A percentile compares a stretch with the other conserved stretches of the same genome.
phyloP scores from a whole-genome alignment of 1,139 yeast genomes.

The Pichia sp. region DNA sequence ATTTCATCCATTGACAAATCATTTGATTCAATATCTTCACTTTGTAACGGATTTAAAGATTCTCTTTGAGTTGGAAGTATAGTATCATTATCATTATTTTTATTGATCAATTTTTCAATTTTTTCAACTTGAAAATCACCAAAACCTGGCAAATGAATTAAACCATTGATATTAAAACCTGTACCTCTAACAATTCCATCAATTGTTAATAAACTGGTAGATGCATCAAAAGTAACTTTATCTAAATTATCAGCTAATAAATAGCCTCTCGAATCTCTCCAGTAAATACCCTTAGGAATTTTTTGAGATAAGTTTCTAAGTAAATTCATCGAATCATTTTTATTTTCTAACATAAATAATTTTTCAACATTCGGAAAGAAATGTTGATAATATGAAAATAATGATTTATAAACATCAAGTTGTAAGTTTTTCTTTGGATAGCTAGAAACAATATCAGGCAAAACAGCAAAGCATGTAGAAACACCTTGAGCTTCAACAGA shows the following conservation, averaged over 20 bases:
- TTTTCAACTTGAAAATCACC: slow-evolving; percentile 82
- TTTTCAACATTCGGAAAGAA: slow-evolving; percentile 86
- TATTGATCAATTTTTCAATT: slow-evolving; percentile 45
- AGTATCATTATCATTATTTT: slow-evolving; percentile 28
- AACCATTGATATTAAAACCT: slow-evolving; percentile 70
- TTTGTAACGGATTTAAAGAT: slow-evolving; percentile 55
- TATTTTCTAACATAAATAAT: slow-evolving; percentile 62
- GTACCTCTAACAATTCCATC: slow-evolving; percentile 85
- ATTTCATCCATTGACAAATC: slow-evolving; percentile 61
- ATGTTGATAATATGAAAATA: slow-evolving; percentile 76
- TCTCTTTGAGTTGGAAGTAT: slow-evolving; percentile 56
- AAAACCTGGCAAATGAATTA: slow-evolving; percentile 79
- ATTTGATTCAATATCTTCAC: slow-evolving; percentile 44
- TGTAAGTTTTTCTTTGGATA: slow-evolving; percentile 76
- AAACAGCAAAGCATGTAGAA: slow-evolving; percentile 72
- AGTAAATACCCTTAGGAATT: slow-evolving; percentile 74
- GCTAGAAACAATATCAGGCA: slow-evolving; percentile 62
- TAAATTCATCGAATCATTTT: slow-evolving; percentile 65
- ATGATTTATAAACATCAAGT: slow-evolving; percentile 69
- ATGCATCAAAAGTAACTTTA: slow-evolving; percentile 36
- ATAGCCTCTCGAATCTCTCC: slow-evolving; percentile 93
- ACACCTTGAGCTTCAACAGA: slow-evolving; percentile 91
- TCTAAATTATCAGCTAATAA: slow-evolving; percentile 62
- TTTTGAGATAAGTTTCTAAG: slow-evolving; percentile 76
- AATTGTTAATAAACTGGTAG: slow-evolving; percentile 44